Conservation (phyloP, 2,329 filamentous ascomycete species). For the Neurospora sp. region DNA sequence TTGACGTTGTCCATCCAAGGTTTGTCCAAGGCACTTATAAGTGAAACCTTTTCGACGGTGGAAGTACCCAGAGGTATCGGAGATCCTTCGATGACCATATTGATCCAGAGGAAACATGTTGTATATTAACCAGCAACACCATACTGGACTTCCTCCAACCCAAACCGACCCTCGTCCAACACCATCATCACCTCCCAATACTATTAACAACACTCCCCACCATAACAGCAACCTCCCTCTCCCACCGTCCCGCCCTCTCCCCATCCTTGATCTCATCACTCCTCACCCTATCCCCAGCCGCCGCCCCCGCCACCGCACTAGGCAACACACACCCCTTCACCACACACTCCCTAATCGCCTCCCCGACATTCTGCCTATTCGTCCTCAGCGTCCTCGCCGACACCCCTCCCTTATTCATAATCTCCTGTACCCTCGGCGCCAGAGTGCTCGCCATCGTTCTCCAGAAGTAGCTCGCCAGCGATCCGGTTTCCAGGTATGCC, state of each 20-base stretch:
- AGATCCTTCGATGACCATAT: not conserved
- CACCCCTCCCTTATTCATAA: slow-evolving; percentile 71
- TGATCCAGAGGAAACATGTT: not conserved
- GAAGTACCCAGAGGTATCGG: not conserved
- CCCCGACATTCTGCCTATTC: slow-evolving; percentile 64
- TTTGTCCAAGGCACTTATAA: not conserved
- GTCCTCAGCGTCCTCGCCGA: slow-evolving; percentile 69
- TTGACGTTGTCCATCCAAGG: not conserved
- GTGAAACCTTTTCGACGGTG: not conserved
- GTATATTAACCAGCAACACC: not conserved
- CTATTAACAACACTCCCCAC: slow-evolving; percentile 67
- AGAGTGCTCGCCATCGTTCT: slow-evolving; percentile 73
- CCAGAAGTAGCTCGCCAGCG: slow-evolving; percentile 88
- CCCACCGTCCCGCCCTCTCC: slow-evolving; percentile 44
- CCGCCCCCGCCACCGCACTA: slow-evolving; percentile 32
- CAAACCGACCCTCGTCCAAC: not conserved
- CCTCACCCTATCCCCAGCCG: slow-evolving; percentile 34
- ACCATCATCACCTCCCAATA: slow-evolving; percentile 29
- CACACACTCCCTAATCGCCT: slow-evolving; percentile 76
- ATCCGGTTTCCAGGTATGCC: slow-evolving; percentile 73
- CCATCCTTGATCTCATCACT: slow-evolving; percentile 30
- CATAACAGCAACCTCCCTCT: slow-evolving; percentile 91
- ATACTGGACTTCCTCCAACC: not conserved
- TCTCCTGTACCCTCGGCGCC: slow-evolving; percentile 69
- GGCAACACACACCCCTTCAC: slow-evolving; percentile 64